Evolutionary conservation across 345 rosid genomes (phyloP).

Genomic region (Heritiera fomes): DNA sequence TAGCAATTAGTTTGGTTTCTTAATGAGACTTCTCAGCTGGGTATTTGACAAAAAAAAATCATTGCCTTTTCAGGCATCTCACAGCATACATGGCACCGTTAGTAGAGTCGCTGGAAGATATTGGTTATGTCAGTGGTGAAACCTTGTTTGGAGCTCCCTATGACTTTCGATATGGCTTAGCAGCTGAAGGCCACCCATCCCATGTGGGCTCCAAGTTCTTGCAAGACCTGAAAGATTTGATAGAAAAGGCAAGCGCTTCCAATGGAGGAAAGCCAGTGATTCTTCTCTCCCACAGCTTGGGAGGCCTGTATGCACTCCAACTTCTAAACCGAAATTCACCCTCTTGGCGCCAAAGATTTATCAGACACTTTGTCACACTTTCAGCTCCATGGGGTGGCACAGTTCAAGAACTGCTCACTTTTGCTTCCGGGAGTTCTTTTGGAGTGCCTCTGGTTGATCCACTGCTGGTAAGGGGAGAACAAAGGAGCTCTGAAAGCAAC

Average conservation of each 20-base stretch:
- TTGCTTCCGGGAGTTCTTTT: slow-evolving; percentile 49
- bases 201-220: slow-evolving; percentile 63
- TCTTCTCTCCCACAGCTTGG: slow-evolving; percentile 79
- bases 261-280: slow-evolving; percentile 75
- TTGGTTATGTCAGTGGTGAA: slow-evolving; percentile 60
- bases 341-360: slow-evolving; percentile 60
- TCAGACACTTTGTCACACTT: slow-evolving; percentile 77
- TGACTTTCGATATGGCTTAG: slow-evolving; percentile 83
- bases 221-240: slow-evolving; percentile 54
- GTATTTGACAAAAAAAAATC: not conserved
- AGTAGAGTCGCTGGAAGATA: slow-evolving; percentile 55
- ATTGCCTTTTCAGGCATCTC: slow-evolving; percentile 33
- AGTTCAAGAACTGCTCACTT: slow-evolving; percentile 55
- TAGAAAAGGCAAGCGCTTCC: slow-evolving; percentile 55
- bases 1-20: not conserved
- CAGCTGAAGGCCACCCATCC: slow-evolving; percentile 65
- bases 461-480: slow-evolving; percentile 63
- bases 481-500: slow-evolving; percentile 80
- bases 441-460: slow-evolving; percentile 85
- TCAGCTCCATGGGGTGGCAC: slow-evolving; percentile 89
- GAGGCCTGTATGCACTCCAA: slow-evolving; percentile 66
- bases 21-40: not conserved
- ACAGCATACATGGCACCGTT: slow-evolving; percentile 72
- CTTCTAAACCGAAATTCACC: slow-evolving; percentile 61
- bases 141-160: slow-evolving; percentile 84